These are phyloP conservation scores for Schwanniomyces pseudopolymorphus DNA, from an alignment of 805 yeast species.

Conservation along the genomic window DNA sequence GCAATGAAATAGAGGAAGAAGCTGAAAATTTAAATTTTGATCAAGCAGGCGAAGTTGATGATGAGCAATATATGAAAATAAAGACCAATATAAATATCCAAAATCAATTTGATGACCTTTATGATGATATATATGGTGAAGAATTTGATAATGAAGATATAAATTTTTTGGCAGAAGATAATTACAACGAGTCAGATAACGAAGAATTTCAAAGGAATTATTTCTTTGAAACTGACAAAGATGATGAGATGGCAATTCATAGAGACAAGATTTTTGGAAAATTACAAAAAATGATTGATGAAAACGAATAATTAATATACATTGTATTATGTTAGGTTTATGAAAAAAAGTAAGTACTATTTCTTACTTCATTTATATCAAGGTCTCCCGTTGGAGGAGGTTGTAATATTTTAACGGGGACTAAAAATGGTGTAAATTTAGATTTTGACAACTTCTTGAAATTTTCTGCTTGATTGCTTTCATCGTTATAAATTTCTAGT, in stretches of 20 bases:
- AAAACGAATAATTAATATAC: conserved; percentile 13
- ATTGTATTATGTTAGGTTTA: conserved; percentile 10
- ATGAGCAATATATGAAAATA: not conserved
- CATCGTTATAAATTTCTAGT: conserved; percentile 3
- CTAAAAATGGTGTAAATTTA: conserved; percentile 24
- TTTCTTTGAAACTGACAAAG: conserved; percentile 57
- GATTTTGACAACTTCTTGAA: conserved; percentile 1
- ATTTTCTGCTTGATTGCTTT: conserved; percentile 1
- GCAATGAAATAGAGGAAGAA: not conserved
- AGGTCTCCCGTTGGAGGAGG: conserved; percentile 32
- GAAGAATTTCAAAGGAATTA: conserved; percentile 41
- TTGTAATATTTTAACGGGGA: conserved; percentile 27
- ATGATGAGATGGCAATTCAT: conserved; percentile 62
- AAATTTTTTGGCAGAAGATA: conserved; percentile 6
- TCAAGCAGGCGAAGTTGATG: not conserved
- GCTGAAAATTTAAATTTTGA: not conserved
- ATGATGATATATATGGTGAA: not conserved
- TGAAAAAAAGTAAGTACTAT: conserved; percentile 39
- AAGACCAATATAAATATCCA: not conserved
- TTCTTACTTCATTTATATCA: conserved; percentile 28
- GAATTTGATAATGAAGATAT: conserved; percentile 3
- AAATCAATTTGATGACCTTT: conserved; percentile 1
- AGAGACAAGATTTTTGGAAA: conserved; percentile 61
- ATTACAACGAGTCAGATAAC: conserved; percentile 3
- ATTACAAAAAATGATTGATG: conserved; percentile 55